Evolutionary conservation across 306 rosid species (phyloP), one percentile per base, ranked within the genome.

Genomic region (Prinsepia uniflora): DNA sequence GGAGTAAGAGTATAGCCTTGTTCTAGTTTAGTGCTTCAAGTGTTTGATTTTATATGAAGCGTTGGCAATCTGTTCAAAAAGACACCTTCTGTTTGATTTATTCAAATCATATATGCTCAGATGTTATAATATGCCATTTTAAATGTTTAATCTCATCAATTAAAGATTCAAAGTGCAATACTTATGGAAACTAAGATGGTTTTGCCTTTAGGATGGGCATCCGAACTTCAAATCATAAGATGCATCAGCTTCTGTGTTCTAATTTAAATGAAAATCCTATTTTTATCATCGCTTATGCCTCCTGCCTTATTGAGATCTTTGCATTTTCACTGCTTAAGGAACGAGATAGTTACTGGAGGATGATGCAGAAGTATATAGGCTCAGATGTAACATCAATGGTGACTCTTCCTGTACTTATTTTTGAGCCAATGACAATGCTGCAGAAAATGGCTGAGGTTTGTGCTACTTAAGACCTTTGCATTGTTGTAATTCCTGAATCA

Each of bases 381-480:
- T 81, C 93, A 13, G 98, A 92, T 72, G 55, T 90, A 66, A 90
- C 96, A 47, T 92, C 98, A 60, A 80, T 92, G 91, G 96, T 90
- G 76, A 92, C 93, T 10, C 88, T 92, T 42, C 98, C 98, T 0
- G 96, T 92, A 57, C 68, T 85, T 71, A 86, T 92, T 72, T 92
- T 92, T 86, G 98, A 92, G 78, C 98, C 96, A 44, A 92, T 92
- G 96, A 92, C 98, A 59, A 90, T 92, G 98, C 74, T 92, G 76
- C 98, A 92, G 78, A 92, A 88, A 84, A 72, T 88, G 85, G 96
- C 98, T 0, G 98, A 92, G 98, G 96, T 92, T 75, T 76, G 93
- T 72, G 18, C 75, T 36, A 47, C 65, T 69, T 67, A 45, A 64
- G 19, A 43, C 76, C 67, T 6, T 14, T 20, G 8, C 65, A 49